These are phyloP conservation scores for Drechslera avenae DNA, from an alignment of 2,329 filamentous ascomycete genomes.

Conservation along the genomic window DNA sequence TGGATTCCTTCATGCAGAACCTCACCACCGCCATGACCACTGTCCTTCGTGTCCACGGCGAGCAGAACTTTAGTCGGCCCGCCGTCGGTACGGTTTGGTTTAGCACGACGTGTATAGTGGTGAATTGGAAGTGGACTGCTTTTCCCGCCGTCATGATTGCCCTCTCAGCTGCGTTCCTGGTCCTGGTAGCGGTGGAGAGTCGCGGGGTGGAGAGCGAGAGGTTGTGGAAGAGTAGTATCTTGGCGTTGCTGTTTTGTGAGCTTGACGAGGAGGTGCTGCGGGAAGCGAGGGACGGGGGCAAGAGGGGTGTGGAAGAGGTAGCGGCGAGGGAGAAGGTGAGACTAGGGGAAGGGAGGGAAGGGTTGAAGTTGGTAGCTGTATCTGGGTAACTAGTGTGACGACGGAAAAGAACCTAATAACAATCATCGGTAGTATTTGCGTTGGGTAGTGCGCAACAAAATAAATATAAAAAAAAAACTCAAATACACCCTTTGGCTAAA, in stretches of 20 bases:
- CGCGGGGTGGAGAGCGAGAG: slow-evolving; percentile 8
- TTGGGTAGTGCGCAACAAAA: too few species aligned
- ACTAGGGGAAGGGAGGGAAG: not conserved
- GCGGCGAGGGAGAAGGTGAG: not conserved
- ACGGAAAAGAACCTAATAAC: not conserved
- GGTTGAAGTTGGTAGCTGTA: not conserved
- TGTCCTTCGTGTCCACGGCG: slow-evolving; percentile 5
- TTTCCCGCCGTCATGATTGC: slow-evolving; percentile 12
- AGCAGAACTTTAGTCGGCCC: not conserved
- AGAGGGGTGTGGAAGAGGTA: slow-evolving; percentile 3
- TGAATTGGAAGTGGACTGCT: slow-evolving; percentile 9
- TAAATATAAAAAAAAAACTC: too few species aligned
- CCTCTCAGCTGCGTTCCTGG: slow-evolving; percentile 2
- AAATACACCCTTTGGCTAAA: too few species aligned
- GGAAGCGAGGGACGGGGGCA: not conserved
- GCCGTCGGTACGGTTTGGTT: slow-evolving; percentile 6
- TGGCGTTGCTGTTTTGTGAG: slow-evolving; percentile 17
- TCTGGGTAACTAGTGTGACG: not conserved
- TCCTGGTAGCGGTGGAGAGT: slow-evolving; percentile 13
- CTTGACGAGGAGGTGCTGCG: slow-evolving; percentile 1
- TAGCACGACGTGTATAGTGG: slow-evolving; percentile 9
- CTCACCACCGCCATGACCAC: slow-evolving; percentile 8
- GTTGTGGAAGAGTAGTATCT: slow-evolving; percentile 16
- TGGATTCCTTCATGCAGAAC: slow-evolving; percentile 3
- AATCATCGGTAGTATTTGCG: too few species aligned